A percentile compares a stretch with the other conserved stretches of the same genome.
These are phyloP conservation scores for Xylariaceae sp. DNA, from an alignment of 2,329 filamentous ascomycete species.

Conservation along the genomic window DNA sequence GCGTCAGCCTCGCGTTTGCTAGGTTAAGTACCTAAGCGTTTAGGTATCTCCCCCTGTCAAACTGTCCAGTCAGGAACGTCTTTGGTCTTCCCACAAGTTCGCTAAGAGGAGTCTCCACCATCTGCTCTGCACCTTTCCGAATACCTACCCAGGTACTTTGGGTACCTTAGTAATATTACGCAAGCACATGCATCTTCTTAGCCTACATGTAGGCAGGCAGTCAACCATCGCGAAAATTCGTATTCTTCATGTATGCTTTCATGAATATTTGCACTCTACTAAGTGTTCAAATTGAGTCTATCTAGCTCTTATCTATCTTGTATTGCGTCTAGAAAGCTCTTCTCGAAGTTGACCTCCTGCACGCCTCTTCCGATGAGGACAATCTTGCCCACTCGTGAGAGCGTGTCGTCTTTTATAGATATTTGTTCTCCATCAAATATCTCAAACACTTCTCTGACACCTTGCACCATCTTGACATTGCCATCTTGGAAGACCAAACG, in stretches of 20 bases:
- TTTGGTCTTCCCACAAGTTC: neutral
- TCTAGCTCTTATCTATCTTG: constrained; percentile 6
- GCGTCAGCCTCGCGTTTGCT: constrained; percentile 4
- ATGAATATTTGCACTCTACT: too few species aligned
- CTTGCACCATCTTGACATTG: constrained; percentile 77
- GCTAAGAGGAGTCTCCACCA: constrained; percentile 2
- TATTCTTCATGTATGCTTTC: neutral
- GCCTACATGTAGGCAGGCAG: too few species aligned
- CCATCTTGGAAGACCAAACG: constrained; percentile 69
- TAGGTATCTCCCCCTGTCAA: too few species aligned
- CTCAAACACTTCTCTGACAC: constrained; percentile 92
- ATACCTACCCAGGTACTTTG: too few species aligned
- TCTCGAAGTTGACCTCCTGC: constrained; percentile 52
- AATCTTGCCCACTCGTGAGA: constrained; percentile 54
- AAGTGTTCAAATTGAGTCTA: neutral
- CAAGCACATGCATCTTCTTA: too few species aligned
- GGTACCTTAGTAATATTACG: too few species aligned
- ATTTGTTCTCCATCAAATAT: constrained; percentile 65
- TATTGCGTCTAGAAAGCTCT: constrained; percentile 39
- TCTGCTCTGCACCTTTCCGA: constrained; percentile 6
- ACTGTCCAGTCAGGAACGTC: neutral
- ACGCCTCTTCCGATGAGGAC: constrained; percentile 65
- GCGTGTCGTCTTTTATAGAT: constrained; percentile 23
- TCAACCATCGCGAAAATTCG: neutral
- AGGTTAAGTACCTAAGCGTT: too few species aligned